Evolutionary conservation across 108 stramenopile genomes (phyloP).

Genomic region (Conticribra guillardii): DNA sequence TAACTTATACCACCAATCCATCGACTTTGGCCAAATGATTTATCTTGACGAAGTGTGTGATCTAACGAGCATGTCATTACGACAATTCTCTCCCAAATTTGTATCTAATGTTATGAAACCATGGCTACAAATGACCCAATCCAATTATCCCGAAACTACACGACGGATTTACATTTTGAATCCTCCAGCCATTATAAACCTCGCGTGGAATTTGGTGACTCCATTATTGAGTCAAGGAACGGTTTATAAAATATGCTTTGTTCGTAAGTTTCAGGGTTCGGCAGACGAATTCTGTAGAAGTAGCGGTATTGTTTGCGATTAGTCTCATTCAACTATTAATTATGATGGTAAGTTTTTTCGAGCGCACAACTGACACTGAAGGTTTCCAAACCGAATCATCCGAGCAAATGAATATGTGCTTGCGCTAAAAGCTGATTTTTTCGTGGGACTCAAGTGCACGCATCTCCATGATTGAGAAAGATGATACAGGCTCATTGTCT

Average conservation of each 20-base stretch:
- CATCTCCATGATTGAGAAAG: too few species aligned
- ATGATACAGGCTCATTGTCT: too few species aligned
- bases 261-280: constrained; percentile 20
- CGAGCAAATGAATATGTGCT: too few species aligned
- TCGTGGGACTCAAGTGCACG: too few species aligned
- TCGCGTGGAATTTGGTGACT: constrained; percentile 45
- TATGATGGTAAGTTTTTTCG: too few species aligned
- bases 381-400: too few species aligned
- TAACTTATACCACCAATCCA: constrained; percentile 26
- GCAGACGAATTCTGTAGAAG: constrained; percentile 9
- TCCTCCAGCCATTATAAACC: constrained; percentile 31
- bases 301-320: too few species aligned
- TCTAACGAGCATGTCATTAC: constrained; percentile 17
- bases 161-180: constrained; percentile 32
- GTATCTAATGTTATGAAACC: constrained; percentile 34
- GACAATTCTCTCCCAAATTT: constrained; percentile 43
- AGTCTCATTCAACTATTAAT: too few species aligned
- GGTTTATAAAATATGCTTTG: constrained; percentile 31
- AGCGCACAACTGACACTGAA: too few species aligned
- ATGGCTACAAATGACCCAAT: constrained; percentile 43
- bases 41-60: constrained; percentile 41
- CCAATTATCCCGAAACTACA: constrained; percentile 50
- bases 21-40: constrained; percentile 20
- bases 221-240: constrained; percentile 43
- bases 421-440: too few species aligned